phyloP scores from a whole-genome alignment of 306 rosid genomes.

The Purshia tridentata region DNA sequence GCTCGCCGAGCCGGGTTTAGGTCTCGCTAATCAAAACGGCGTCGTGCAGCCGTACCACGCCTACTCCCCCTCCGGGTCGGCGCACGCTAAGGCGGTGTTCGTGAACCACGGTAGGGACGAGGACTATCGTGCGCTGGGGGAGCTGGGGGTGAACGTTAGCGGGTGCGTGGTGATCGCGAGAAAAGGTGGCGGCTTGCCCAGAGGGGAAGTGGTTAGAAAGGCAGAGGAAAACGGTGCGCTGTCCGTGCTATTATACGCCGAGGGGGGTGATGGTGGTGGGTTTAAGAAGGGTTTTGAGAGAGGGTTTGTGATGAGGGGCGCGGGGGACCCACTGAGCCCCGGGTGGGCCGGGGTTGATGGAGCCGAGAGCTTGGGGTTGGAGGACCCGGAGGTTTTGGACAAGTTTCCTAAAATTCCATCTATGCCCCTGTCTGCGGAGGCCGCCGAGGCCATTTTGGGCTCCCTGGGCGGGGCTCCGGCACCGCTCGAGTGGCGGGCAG shows the following conservation, averaged over 20 bases:
- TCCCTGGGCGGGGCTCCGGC: constrained; percentile 45
- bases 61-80: constrained; percentile 86
- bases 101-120: constrained; percentile 67
- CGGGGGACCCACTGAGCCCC: constrained; percentile 93
- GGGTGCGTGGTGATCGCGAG: constrained; percentile 75
- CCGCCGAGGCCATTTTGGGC: constrained; percentile 52
- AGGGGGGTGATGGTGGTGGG: constrained; percentile 20
- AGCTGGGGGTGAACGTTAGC: constrained; percentile 50
- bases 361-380: constrained; percentile 59
- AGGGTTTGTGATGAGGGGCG: constrained; percentile 79
- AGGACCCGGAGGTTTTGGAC: constrained; percentile 59
- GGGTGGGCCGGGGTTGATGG: constrained; percentile 87
- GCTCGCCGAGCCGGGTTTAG: constrained; percentile 31
- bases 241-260: constrained; percentile 65
- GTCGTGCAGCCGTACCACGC: constrained; percentile 81
- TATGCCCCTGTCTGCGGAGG: constrained; percentile 65
- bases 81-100: constrained; percentile 50
- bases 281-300: constrained; percentile 82
- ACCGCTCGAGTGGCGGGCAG: constrained; percentile 61
- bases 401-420: constrained; percentile 93
- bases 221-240: constrained; percentile 71
- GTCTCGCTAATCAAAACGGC: background rate
- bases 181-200: constrained; percentile 51
- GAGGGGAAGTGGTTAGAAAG: constrained; percentile 57
- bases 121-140: constrained; percentile 55